These are phyloP conservation scores for Candida sp. DNA, from an alignment of 1,139 yeast species.

Conservation along the genomic window DNA sequence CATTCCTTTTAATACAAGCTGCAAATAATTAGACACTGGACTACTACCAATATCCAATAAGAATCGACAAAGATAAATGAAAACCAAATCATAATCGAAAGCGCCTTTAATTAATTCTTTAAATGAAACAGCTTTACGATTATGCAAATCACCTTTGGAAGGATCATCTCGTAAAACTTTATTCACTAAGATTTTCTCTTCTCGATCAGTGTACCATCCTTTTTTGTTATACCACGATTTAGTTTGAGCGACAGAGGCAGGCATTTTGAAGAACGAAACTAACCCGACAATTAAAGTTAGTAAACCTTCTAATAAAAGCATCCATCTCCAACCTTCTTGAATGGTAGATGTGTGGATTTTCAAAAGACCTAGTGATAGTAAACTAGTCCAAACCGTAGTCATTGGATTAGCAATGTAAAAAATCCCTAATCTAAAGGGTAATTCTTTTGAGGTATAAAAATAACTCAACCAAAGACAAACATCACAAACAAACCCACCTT, in stretches of 20 bases:
- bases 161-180: constrained; percentile 65
- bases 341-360: constrained; percentile 6
- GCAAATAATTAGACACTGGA: constrained; percentile 43
- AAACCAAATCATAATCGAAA: constrained; percentile 45
- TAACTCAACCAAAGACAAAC: constrained; percentile 24
- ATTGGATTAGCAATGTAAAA: constrained; percentile 19
- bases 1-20: constrained; percentile 42
- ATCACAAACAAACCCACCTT: constrained; percentile 33
- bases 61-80: constrained; percentile 1
- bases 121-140: constrained; percentile 52
- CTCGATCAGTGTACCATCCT: constrained; percentile 36
- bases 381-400: constrained; percentile 16
- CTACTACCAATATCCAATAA: constrained; percentile 10
- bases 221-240: constrained; percentile 42
- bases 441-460: constrained; percentile 23
- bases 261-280: constrained; percentile 29
- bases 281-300: constrained; percentile 28
- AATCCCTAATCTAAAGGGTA: constrained; percentile 20
- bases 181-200: constrained; percentile 29
- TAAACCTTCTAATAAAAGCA: constrained; percentile 32
- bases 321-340: constrained; percentile 30
- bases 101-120: constrained; percentile 38
- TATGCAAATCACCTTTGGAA: constrained; percentile 65
- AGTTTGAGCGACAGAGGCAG: constrained; percentile 30
- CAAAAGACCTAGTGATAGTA: constrained; percentile 13